Conservation (phyloP, 2,329 filamentous ascomycete genomes). For the Beauveria sp. region DNA sequence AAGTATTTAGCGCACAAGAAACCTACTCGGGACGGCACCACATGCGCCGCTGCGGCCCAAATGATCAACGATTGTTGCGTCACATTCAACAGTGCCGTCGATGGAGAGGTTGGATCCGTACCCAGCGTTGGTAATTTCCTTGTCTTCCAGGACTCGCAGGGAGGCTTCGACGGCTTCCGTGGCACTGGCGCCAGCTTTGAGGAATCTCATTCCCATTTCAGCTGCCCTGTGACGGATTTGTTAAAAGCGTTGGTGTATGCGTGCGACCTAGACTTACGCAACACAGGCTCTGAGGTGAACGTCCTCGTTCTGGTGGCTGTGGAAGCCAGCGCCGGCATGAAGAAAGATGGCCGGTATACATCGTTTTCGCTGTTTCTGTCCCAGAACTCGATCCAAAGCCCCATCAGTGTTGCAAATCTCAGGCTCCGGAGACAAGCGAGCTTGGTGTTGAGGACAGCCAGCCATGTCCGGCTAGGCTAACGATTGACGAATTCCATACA, state of each 20-base stretch:
- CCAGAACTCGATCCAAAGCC: slow-evolving; percentile 32
- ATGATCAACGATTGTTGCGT: slow-evolving; percentile 90
- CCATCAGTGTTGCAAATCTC: slow-evolving; percentile 38
- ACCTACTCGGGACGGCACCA: slow-evolving; percentile 81
- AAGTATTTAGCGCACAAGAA: not conserved
- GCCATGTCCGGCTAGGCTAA: slow-evolving; percentile 23
- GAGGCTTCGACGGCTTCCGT: slow-evolving; percentile 87
- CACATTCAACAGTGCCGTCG: slow-evolving; percentile 86
- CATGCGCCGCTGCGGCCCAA: slow-evolving; percentile 86
- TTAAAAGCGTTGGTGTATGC: not conserved
- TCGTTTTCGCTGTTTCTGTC: slow-evolving; percentile 26
- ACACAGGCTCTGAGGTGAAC: slow-evolving; percentile 81
- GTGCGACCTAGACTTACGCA: slow-evolving; percentile 52
- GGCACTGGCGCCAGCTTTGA: slow-evolving; percentile 71
- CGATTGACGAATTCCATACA: not conserved
- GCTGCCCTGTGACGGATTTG: slow-evolving; percentile 54
- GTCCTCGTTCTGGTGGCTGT: slow-evolving; percentile 78
- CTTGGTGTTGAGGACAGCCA: slow-evolving; percentile 20
- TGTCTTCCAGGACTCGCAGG: slow-evolving; percentile 80
- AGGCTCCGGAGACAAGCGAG: slow-evolving; percentile 38
- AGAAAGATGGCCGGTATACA: slow-evolving; percentile 74
- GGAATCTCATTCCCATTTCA: slow-evolving; percentile 71
- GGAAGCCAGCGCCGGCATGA: slow-evolving; percentile 90
- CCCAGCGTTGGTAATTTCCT: slow-evolving; percentile 92
- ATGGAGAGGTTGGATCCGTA: slow-evolving; percentile 92